phyloP scores from a whole-genome alignment of 805 yeast genomes.

The Brettanomyces nanus region DNA sequence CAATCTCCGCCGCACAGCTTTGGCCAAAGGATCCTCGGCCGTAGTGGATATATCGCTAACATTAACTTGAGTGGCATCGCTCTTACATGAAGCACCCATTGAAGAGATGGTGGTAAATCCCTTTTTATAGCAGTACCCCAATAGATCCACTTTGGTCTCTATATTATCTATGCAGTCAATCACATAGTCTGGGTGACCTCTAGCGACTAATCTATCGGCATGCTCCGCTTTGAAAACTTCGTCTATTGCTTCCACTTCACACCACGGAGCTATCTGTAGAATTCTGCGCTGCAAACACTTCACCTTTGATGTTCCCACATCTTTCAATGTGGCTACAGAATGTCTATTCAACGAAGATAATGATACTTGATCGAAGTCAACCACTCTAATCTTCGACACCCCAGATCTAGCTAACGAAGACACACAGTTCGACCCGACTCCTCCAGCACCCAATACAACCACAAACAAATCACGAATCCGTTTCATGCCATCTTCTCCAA shows the following conservation, averaged over 20 bases:
- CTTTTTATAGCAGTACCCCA: slow-evolving; percentile 60
- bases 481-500: slow-evolving; percentile 77
- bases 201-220: slow-evolving; percentile 52
- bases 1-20: slow-evolving; percentile 77
- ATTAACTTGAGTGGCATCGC: slow-evolving; percentile 88
- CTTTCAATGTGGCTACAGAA: slow-evolving; percentile 83
- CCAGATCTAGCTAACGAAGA: slow-evolving; percentile 92
- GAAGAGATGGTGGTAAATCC: slow-evolving; percentile 71
- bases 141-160: slow-evolving; percentile 89
- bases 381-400: slow-evolving; percentile 63
- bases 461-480: slow-evolving; percentile 63
- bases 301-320: slow-evolving; percentile 91
- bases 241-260: slow-evolving; percentile 66
- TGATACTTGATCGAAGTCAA: slow-evolving; percentile 96
- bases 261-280: slow-evolving; percentile 86
- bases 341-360: slow-evolving; percentile 88
- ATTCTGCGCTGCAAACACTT: slow-evolving; percentile 67
- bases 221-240: slow-evolving; percentile 66
- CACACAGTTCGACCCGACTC: slow-evolving; percentile 96
- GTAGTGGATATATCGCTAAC: slow-evolving; percentile 84
- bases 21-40: slow-evolving; percentile 88
- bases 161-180: slow-evolving; percentile 96
- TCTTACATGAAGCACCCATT: slow-evolving; percentile 96
- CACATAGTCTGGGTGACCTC: slow-evolving; percentile 60
- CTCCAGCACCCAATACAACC: slow-evolving; percentile 90